Evolutionary conservation across 768 basidiomycete genomes (phyloP).

Genomic region (Phylloporus sp.): DNA sequence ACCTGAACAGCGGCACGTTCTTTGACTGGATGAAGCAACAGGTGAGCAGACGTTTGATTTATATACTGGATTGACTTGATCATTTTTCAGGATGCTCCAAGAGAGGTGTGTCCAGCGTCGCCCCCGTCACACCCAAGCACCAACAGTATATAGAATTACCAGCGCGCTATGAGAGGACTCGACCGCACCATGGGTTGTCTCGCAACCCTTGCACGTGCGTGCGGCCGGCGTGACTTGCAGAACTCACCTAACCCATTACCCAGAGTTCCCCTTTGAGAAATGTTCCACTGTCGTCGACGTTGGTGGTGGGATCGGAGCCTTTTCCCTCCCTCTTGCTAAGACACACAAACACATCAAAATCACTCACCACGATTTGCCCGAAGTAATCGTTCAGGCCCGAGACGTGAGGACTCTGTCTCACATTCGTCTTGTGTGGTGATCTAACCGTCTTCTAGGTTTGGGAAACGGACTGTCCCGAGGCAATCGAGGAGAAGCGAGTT

Average conservation of each 20-base stretch:
- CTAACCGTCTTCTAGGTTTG: conserved; percentile 19
- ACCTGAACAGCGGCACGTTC: conserved; percentile 18
- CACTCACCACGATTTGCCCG: conserved; percentile 29
- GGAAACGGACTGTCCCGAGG: conserved; percentile 21
- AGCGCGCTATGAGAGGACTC: conserved; percentile 23
- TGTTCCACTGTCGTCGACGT: conserved; percentile 32
- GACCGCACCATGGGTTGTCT: conserved; percentile 22
- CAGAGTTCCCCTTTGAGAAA: conserved; percentile 31
- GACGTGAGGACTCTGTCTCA: conserved; percentile 3
- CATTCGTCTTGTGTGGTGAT: too few species aligned
- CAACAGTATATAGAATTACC: conserved; percentile 14
- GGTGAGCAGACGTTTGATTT: conserved; percentile 7
- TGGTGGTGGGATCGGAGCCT: conserved; percentile 32
- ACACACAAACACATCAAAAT: conserved; percentile 28
- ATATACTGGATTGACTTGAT: not conserved
- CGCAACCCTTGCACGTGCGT: conserved; percentile 21
- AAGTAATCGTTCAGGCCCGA: conserved; percentile 21
- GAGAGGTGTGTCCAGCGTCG: conserved; percentile 15
- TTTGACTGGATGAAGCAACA: conserved; percentile 23
- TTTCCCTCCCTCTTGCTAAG: conserved; percentile 27
- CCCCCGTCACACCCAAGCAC: not conserved
- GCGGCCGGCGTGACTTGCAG: not conserved
- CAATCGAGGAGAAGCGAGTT: conserved; percentile 21
- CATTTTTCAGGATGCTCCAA: conserved; percentile 10
- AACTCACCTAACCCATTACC: not conserved